Evolutionary conservation across 1,284 basidiomycete genomes (phyloP).

Genomic region (Ceratobasidium sp.): DNA sequence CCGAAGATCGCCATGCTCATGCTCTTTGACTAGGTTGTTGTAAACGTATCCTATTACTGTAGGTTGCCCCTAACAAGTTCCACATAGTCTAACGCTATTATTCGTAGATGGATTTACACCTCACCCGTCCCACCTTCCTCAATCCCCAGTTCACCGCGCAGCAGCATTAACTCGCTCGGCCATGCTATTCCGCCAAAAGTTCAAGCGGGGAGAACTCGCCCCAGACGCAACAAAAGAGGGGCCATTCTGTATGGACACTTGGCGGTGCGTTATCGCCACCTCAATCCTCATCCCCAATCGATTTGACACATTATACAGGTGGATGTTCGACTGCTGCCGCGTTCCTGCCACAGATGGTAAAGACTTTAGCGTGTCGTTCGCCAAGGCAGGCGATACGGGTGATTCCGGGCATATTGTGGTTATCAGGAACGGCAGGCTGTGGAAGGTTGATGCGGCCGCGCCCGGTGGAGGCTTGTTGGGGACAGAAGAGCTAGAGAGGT

Average conservation of each 20-base stretch:
- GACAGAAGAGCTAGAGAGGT: conserved; percentile 78
- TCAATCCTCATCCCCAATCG: neutral
- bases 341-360: conserved; percentile 78
- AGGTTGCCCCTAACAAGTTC: conserved; percentile 52
- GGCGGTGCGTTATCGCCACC: conserved; percentile 65
- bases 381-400: conserved; percentile 73
- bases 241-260: conserved; percentile 90
- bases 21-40: conserved; percentile 68
- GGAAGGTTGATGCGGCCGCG: conserved; percentile 75
- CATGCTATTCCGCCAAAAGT: conserved; percentile 78
- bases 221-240: conserved; percentile 83
- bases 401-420: conserved; percentile 82
- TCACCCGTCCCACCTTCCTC: conserved; percentile 72
- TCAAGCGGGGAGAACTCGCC: conserved; percentile 75
- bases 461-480: conserved; percentile 73
- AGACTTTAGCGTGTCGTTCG: conserved; percentile 83
- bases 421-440: conserved; percentile 81
- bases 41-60: conserved; percentile 90
- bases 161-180: conserved; percentile 77
- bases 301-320: conserved; percentile 61
- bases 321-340: conserved; percentile 95
- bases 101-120: conserved; percentile 77
- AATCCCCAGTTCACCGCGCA: conserved; percentile 77
- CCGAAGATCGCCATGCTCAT: too few species aligned
- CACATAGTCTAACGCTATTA: conserved; percentile 13